Base-by-base conservation (phyloP, 1,139 yeast species). In the Kodamaea suecica region DNA sequence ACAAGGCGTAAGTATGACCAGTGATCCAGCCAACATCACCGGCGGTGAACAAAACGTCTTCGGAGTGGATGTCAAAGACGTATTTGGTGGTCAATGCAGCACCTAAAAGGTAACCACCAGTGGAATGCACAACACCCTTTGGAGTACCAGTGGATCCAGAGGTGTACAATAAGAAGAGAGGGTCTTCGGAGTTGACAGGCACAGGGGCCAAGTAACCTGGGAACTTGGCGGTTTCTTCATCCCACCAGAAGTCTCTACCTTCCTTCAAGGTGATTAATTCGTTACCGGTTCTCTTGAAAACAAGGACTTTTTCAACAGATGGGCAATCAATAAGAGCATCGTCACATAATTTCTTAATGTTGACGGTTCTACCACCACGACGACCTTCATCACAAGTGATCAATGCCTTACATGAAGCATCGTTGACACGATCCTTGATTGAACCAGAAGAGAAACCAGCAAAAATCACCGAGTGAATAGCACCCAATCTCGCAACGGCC, bases 21-120 rank as follows among this genome's bases (percentile, higher is more conserved):
- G 98, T 92, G 59, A 92, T 92, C 98, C 98, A 92, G 61, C 98
- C 98, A 36, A 92, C 95, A 63, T 92, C 98, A 61, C 97, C 97
- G 36, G 97, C 97, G 35, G 97, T 90, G 73, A 92, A 92, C 43
- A 92, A 71, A 36, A 84, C 76, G 62, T 92, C 98, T 52, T 84
- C 84, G 36, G 81, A 78, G 59, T 87, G 95, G 39, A 92, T 75
- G 62, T 94, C 98, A 59, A 92, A 92, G 39, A 90, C 85, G 63
- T 90, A 92, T 63, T 83, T 85, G 40, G 97, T 86, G 39, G 97
- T 87, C 66, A 90, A 68, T 36, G 95, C 95, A 31, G 97, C 97
- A 47, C 97, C 97, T 48, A 92, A 73, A 49, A 92, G 74, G 70
- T 83, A 92, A 44, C 97, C 97, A 54, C 84, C 97, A 42, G 97